Evolutionary conservation across 192 early-diverging fungal genomes (phyloP).

Genomic region (Jimgerdemannia lactiflua): DNA sequence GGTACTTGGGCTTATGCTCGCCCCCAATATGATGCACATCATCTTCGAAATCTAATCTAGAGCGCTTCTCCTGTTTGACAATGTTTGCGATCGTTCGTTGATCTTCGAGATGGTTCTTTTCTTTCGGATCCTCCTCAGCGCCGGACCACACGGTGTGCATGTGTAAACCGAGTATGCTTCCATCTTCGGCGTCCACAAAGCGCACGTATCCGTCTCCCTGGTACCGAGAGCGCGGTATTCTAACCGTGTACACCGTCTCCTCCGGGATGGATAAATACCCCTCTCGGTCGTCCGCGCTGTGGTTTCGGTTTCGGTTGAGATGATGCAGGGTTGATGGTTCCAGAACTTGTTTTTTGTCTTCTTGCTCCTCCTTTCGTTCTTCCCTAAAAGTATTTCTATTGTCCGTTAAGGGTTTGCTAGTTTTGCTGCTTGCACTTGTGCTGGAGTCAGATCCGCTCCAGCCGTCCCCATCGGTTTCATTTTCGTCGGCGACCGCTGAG

Average conservation of each 20-base stretch:
- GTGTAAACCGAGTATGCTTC: not conserved
- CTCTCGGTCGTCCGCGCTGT: not conserved
- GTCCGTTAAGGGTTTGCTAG: not conserved
- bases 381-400: not conserved
- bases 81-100: not conserved
- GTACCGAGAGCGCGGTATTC: not conserved
- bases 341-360: not conserved
- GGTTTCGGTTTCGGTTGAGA: not conserved
- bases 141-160: not conserved
- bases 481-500: not conserved
- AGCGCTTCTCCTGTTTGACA: not conserved
- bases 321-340: not conserved
- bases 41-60: not conserved
- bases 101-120: not conserved
- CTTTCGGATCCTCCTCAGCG: not conserved
- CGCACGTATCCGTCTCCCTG: not conserved
- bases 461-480: not conserved
- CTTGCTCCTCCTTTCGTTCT: not conserved
- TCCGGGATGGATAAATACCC: not conserved
- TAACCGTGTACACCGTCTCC: not conserved
- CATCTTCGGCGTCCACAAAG: not conserved
- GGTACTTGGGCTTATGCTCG: not conserved
- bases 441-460: not conserved
- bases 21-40: not conserved
- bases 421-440: not conserved